These are phyloP conservation scores for Cantharellus anzutake DNA, from an alignment of 768 basidiomycete species.

Conservation along the genomic window DNA sequence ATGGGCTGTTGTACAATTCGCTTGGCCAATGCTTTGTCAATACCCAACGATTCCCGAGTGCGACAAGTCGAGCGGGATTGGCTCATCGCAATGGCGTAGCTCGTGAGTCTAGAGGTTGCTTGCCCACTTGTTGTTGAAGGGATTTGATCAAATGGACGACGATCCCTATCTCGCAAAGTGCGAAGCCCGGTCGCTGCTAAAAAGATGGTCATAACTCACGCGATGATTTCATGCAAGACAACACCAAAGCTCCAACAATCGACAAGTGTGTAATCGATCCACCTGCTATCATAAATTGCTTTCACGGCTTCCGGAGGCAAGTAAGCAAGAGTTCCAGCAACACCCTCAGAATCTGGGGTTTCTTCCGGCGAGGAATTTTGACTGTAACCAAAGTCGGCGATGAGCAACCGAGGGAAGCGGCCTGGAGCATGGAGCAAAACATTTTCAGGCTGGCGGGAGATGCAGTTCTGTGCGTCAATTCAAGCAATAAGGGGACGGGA, in stretches of 20 bases:
- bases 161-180: neutral
- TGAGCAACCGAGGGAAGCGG: constrained; percentile 63
- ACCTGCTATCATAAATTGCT: constrained; percentile 24
- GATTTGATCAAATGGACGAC: neutral
- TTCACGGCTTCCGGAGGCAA: constrained; percentile 71
- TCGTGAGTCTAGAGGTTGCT: neutral
- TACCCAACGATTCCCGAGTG: neutral
- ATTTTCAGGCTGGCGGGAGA: constrained; percentile 47
- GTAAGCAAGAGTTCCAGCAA: constrained; percentile 58
- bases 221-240: constrained; percentile 65
- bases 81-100: neutral
- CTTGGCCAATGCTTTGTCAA: neutral
- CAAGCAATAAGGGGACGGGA: too few species aligned
- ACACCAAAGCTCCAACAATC: constrained; percentile 83
- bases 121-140: neutral
- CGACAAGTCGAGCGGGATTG: neutral
- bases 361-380: constrained; percentile 61
- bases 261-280: neutral
- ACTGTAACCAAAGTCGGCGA: constrained; percentile 78
- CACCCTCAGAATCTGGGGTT: constrained; percentile 54
- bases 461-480: too few species aligned
- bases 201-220: constrained; percentile 28
- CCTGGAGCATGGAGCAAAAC: constrained; percentile 63
- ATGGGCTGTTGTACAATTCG: neutral
- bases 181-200: neutral